Evolutionary conservation across 2,329 filamentous ascomycete genomes (phyloP), one percentile per base, ranked within the genome.

Genomic region (Stemphylium beticola): DNA sequence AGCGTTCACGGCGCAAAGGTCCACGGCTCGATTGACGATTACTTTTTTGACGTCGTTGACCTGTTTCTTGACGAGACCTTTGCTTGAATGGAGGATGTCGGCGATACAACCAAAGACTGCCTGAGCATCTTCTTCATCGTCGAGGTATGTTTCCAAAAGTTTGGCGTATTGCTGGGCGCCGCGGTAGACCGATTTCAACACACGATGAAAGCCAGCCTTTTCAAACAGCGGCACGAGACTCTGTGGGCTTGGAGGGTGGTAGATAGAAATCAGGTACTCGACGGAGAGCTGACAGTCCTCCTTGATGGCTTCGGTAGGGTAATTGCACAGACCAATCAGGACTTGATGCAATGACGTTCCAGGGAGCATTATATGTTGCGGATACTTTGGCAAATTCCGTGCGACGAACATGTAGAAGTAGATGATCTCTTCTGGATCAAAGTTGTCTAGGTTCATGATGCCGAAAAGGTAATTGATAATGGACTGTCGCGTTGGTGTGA

Each of bases 331-430:
- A 2, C 92, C 89, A 33, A 86, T 81, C 22, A 99, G 82, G 9
- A 97, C 88, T 55, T 87, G 87, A 55, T 92, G 91, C 0, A 99
- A 81, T 1, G 90, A 89, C 2, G 91, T 92, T 15, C 93, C 95
- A 0, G 93, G 90, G 41, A 99, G 85, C 10, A 98, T 84, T 45
- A 99, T 87, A 68, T 97, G 97, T 72, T 98, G 93, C 1, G 93
- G 92, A 69, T 96, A 99, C 74, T 99, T 99, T 3, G 96, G 91
- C 44, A 99, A 79, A 71, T 96, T 99, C 51, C 95, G 87, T 15
- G 95, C 93, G 71, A 99, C 90, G 70, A 99, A 99, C 92, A 99
- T 99, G 76, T 99, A 92, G 39, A 99, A 84, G 74, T 96, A 99
- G 51, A 99, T 91, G 11, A 90, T 93, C 69, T 98, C 92, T 57